Conservation (phyloP, 176 grass and related monocot species). For the Oryza punctata region DNA sequence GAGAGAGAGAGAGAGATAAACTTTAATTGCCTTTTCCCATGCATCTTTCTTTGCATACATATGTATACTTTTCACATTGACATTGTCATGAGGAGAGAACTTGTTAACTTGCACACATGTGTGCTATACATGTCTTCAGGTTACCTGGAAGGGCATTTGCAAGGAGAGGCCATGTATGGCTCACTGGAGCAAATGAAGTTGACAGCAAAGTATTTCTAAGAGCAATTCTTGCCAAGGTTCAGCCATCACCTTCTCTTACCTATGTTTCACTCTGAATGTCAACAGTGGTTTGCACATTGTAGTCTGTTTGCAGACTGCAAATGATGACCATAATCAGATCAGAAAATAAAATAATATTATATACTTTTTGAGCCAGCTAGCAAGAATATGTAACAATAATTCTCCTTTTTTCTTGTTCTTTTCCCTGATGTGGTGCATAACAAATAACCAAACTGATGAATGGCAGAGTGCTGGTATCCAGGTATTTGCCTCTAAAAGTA, state of each 20-base stretch:
- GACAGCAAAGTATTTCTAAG: conserved; percentile 82
- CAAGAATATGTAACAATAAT: background rate
- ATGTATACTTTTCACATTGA: background rate
- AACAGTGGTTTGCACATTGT: background rate
- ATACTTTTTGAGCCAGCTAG: background rate
- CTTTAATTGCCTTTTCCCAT: background rate
- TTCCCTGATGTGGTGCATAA: conserved; percentile 25
- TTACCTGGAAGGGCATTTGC: conserved; percentile 75
- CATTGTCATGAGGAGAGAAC: background rate
- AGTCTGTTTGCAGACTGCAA: background rate
- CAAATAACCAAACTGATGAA: conserved; percentile 21
- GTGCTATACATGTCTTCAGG: conserved; percentile 40
- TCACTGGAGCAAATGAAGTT: conserved; percentile 74
- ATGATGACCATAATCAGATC: background rate
- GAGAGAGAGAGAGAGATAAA: no score
- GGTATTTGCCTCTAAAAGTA: conserved; percentile 43
- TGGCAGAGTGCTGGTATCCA: conserved; percentile 79
- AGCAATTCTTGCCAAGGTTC: conserved; percentile 91
- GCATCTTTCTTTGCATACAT: background rate
- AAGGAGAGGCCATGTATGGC: conserved; percentile 67
- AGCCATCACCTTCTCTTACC: background rate
- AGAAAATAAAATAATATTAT: background rate
- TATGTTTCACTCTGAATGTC: background rate
- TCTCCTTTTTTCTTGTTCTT: background rate
- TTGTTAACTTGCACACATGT: background rate